phyloP scores from a whole-genome alignment of 169 alveolate genomes.

The Babesia ovis region DNA sequence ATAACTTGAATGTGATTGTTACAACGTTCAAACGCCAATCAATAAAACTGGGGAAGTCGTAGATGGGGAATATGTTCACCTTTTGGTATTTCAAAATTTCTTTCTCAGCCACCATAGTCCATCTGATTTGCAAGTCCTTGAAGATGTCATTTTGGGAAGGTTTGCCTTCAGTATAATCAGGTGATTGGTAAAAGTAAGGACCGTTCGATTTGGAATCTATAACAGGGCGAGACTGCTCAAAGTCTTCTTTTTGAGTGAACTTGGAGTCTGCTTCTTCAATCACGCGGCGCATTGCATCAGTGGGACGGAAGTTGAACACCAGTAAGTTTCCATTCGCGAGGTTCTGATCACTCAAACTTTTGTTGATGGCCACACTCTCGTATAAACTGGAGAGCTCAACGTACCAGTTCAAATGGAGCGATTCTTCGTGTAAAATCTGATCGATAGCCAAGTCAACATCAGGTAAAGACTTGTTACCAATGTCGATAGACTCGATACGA shows the following conservation, averaged over 20 bases:
- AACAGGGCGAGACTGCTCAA: constrained; percentile 55
- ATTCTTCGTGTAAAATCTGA: constrained; percentile 36
- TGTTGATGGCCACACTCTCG: constrained; percentile 37
- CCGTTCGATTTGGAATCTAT: neutral
- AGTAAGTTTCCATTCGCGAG: constrained; percentile 47
- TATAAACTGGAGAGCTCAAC: constrained; percentile 44
- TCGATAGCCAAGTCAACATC: constrained; percentile 33
- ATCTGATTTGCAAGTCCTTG: constrained; percentile 1
- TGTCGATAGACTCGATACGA: constrained; percentile 16
- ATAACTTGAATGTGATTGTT: constrained; percentile 42
- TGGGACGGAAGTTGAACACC: constrained; percentile 66
- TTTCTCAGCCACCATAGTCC: constrained; percentile 8
- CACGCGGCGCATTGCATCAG: constrained; percentile 54
- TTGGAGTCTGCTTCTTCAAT: constrained; percentile 44
- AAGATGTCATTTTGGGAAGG: neutral
- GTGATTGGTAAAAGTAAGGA: constrained; percentile 17
- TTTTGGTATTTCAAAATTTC: constrained; percentile 7
- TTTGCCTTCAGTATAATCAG: constrained; percentile 6
- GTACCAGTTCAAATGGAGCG: constrained; percentile 58
- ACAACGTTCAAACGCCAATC: constrained; percentile 58
- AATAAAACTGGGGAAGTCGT: constrained; percentile 62
- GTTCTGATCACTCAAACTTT: constrained; percentile 47
- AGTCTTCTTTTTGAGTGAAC: constrained; percentile 55
- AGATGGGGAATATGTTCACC: constrained; percentile 40
- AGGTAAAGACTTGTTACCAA: constrained; percentile 1